Evolutionary conservation across 2,329 filamentous ascomycete genomes (phyloP).

Genomic region (Fusarium pilosicola): DNA sequence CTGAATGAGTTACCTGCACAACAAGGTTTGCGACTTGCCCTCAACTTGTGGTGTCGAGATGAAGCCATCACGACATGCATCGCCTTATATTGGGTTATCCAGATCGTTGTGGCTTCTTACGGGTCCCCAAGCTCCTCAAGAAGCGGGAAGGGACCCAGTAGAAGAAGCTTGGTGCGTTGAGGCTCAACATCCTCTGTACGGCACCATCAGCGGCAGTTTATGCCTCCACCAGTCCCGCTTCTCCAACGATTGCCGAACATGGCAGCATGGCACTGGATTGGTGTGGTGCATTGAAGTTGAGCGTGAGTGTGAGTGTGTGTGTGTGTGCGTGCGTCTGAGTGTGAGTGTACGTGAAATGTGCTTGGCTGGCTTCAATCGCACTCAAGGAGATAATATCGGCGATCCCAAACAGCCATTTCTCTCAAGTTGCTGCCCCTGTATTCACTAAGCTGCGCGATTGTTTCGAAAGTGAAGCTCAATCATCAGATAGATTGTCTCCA

Average conservation of each 20-base stretch:
- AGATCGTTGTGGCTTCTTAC: slow-evolving; percentile 38
- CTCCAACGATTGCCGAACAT: slow-evolving; percentile 47
- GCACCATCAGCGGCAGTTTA: slow-evolving; percentile 44
- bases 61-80: slow-evolving; percentile 39
- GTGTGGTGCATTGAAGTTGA: slow-evolving; percentile 26
- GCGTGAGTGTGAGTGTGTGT: slow-evolving; percentile 10
- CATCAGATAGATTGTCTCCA: not conserved
- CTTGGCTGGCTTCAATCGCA: not conserved
- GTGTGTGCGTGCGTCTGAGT: not conserved
- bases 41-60: slow-evolving; percentile 10
- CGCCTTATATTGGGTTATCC: slow-evolving; percentile 11
- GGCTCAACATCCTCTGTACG: slow-evolving; percentile 40
- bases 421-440: not conserved
- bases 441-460: not conserved
- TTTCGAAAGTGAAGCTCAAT: slow-evolving; percentile 16
- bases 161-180: slow-evolving; percentile 39
- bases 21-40: not conserved
- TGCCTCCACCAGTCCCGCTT: slow-evolving; percentile 44
- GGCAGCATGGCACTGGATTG: slow-evolving; percentile 39
- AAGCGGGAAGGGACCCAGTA: slow-evolving; percentile 43
- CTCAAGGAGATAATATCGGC: not conserved
- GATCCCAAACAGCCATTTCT: not conserved
- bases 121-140: slow-evolving; percentile 30
- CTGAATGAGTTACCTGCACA: not conserved
- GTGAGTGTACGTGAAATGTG: not conserved